Base-by-base conservation (phyloP, 805 yeast species). In the Limtongia smithiae region DNA sequence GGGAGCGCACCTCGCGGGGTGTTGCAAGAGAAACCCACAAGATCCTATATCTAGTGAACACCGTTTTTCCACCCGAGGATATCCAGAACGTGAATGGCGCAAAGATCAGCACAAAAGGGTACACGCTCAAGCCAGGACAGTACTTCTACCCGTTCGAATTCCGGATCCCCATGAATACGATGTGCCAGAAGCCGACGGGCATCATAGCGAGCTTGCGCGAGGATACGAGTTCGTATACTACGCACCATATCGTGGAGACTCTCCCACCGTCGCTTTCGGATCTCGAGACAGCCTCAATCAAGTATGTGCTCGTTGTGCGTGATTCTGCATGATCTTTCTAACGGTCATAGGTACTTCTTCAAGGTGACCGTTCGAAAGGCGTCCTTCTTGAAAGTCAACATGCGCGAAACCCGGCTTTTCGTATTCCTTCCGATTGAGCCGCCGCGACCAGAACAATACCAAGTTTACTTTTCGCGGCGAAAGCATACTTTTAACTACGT, bases 291-390 rank as follows among this genome's bases (percentile, higher is more conserved):
- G 48, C 47, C 25, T 17, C 44, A 17, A 32, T 51, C 37, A 42
- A 44, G 44, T 44, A 35, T 30, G 20, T 24, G n/a, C n/a, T n/a
- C n/a, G n/a, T n/a, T n/a, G n/a, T n/a, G n/a, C n/a, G n/a, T n/a
- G n/a, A 12, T 3, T 18, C 22, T n/a, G 25, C 27, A 20, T 27
- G 14, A 21, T 3, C 14, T 21, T 15, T 9, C 28, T 3, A n/a
- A 9, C 39, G 17, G 7, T 9, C 64, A 79, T 42, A 68, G 71
- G 48, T 81, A 81, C 61, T 81, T 74, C 60, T 71, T 82, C 46
- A 81, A 81, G 63, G 83, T 73, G 8, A 81, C 85, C 0, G 80
- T 81, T 36, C 77, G 76, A 49, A 61, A 81, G 39, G 65, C 81
- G 1, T 71, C 80, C 2, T 59, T 79, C 28, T 66, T 78, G 48